These are phyloP conservation scores for Madurella mycetomatis DNA, from an alignment of 2,329 filamentous ascomycete species.

Conservation along the genomic window DNA sequence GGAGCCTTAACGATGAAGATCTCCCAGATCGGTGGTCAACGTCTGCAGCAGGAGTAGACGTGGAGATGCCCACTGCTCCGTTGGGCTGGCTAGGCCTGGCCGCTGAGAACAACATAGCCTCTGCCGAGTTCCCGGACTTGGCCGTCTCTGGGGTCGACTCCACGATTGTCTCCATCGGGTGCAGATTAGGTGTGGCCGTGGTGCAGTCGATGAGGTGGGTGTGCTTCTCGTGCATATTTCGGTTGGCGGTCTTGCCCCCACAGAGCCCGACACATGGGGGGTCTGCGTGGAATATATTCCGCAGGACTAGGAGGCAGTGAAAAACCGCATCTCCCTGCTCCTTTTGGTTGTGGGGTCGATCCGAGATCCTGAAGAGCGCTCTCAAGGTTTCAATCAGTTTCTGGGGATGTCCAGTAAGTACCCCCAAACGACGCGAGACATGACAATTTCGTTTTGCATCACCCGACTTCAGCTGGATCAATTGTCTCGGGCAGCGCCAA, in stretches of 20 bases:
- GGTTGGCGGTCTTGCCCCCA: not conserved
- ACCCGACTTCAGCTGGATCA: not conserved
- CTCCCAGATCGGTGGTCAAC: constrained; percentile 1
- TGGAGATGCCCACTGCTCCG: not conserved
- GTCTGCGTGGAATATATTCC: no score
- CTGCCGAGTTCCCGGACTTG: not conserved
- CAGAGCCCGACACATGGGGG: no score
- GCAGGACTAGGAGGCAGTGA: no score
- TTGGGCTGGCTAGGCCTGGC: not conserved
- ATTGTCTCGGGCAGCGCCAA: not conserved
- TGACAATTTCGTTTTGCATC: not conserved
- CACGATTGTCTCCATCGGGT: constrained; percentile 20
- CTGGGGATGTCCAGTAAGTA: not conserved
- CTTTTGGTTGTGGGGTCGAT: no score
- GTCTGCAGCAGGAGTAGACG: not conserved
- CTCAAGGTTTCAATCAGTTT: not conserved
- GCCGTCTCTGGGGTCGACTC: constrained; percentile 6
- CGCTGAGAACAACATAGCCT: constrained; percentile 5
- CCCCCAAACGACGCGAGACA: not conserved
- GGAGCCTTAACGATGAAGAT: constrained; percentile 9
- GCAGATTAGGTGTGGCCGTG: not conserved
- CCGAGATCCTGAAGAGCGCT: no score
- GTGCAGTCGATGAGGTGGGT: not conserved
- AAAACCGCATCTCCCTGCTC: no score
- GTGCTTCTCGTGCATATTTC: not conserved